phyloP scores from a whole-genome alignment of 345 rosid species.

The Mangifera indica region DNA sequence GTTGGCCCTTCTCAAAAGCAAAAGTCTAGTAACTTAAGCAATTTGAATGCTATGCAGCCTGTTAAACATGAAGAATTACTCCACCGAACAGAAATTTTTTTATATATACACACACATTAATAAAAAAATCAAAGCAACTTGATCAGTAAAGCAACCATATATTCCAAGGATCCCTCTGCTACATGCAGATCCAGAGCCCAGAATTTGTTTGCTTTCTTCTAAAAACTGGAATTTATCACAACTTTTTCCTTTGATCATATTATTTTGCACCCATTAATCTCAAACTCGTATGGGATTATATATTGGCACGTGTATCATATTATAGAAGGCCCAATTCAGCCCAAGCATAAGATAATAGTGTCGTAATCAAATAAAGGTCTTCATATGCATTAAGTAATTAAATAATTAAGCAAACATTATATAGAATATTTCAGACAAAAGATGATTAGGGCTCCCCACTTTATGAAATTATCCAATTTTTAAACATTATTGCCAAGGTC shows the following conservation, averaged over 20 bases:
- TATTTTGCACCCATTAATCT: background rate
- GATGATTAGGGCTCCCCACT: background rate
- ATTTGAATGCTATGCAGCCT: background rate
- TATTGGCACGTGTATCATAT: background rate
- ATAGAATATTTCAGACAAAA: background rate
- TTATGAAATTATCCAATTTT: background rate
- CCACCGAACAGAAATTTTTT: background rate
- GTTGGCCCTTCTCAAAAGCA: background rate
- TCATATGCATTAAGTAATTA: background rate
- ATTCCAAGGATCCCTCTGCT: background rate
- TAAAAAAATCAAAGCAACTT: background rate
- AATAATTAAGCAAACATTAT: background rate
- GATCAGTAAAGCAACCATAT: background rate
- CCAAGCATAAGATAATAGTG: background rate
- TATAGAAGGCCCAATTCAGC: background rate
- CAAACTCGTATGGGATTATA: background rate
- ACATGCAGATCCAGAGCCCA: background rate
- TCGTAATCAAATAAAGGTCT: background rate
- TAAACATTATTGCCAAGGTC: background rate
- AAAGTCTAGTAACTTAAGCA: background rate
- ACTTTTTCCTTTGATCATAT: background rate
- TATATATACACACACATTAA: too few relatives aligned
- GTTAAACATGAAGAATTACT: background rate
- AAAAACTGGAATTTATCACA: background rate
- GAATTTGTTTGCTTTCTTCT: background rate